These are phyloP conservation scores for Cutaneotrichosporon sp. DNA, from an alignment of 1,284 basidiomycete species.

Conservation along the genomic window DNA sequence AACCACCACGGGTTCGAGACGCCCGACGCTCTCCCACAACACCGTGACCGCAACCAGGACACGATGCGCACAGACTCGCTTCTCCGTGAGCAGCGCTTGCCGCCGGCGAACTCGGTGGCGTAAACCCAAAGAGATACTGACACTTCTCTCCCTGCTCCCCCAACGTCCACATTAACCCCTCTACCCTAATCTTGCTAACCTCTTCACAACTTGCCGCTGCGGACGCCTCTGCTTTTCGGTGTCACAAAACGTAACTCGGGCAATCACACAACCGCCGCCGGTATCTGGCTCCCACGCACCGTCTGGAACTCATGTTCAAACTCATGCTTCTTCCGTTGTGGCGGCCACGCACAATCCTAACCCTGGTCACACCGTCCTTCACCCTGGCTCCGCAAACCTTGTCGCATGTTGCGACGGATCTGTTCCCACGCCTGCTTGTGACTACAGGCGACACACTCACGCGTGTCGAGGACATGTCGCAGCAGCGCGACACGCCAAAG, in stretches of 20 bases:
- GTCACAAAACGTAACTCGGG: too few relatives aligned
- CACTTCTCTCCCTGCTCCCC: not conserved
- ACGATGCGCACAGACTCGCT: not conserved
- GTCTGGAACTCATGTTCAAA: too few relatives aligned
- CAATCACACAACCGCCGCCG: too few relatives aligned
- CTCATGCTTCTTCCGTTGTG: too few relatives aligned
- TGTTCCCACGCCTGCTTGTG: not conserved
- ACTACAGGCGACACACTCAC: constrained; percentile 5
- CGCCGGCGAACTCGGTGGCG: too few relatives aligned
- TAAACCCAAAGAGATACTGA: not conserved
- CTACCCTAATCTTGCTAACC: not conserved
- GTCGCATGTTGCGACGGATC: too few relatives aligned
- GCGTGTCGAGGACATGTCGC: constrained; percentile 4
- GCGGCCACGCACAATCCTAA: too few relatives aligned
- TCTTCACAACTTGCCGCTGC: too few relatives aligned
- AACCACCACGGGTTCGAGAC: constrained; percentile 16
- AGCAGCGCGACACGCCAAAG: not conserved
- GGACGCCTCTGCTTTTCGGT: too few relatives aligned
- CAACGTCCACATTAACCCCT: not conserved
- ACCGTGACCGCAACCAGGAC: constrained; percentile 1
- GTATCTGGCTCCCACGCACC: too few relatives aligned
- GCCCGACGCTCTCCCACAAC: constrained; percentile 11
- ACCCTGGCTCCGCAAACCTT: too few relatives aligned
- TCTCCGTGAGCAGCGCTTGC: constrained; percentile 4
- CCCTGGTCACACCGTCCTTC: too few relatives aligned